Percentiles rank a stretch among this genome's conserved stretches.
Evolutionary conservation across 768 basidiomycete genomes (phyloP).

Genomic region (Guyanaporus albipodus): DNA sequence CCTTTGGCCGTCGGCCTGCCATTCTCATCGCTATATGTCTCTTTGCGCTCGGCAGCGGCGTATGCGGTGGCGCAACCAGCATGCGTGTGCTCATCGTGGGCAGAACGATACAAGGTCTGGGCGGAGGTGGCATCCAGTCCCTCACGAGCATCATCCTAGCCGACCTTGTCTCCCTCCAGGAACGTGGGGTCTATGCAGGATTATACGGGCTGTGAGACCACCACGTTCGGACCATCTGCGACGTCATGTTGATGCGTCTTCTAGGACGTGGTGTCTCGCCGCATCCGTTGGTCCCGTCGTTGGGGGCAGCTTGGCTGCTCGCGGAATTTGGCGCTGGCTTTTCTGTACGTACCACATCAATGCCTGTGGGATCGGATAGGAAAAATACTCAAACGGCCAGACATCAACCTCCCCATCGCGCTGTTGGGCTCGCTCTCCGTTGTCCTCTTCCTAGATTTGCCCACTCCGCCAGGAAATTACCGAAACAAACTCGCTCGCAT

Average conservation of each 20-base stretch:
- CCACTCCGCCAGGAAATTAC: slow-evolving; percentile 31
- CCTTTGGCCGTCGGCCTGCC: slow-evolving; percentile 30
- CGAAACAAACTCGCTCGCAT: slow-evolving; percentile 33
- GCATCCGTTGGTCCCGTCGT: slow-evolving; percentile 32
- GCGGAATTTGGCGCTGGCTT: slow-evolving; percentile 39
- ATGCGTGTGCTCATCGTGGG: slow-evolving; percentile 24
- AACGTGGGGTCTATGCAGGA: slow-evolving; percentile 36
- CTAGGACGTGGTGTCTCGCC: slow-evolving; percentile 34
- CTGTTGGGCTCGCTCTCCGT: slow-evolving; percentile 19
- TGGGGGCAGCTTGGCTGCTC: slow-evolving; percentile 33
- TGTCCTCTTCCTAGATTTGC: slow-evolving; percentile 31
- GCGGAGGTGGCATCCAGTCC: slow-evolving; percentile 34
- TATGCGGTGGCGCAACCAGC: slow-evolving; percentile 29
- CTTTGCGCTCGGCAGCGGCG: slow-evolving; percentile 35
- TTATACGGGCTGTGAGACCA: slow-evolving; percentile 18
- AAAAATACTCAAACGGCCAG: slow-evolving; percentile 15
- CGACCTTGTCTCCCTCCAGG: slow-evolving; percentile 42
- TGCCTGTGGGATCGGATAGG: background rate
- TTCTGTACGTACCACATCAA: slow-evolving; percentile 32
- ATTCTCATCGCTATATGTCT: slow-evolving; percentile 22
- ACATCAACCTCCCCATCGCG: slow-evolving; percentile 39
- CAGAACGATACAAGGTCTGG: slow-evolving; percentile 33
- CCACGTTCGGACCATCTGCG: background rate
- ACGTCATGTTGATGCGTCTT: background rate
- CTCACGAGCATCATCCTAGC: slow-evolving; percentile 38